Evolutionary conservation across 2,329 filamentous ascomycete species (phyloP).

Genomic region (Xylaria sp.): DNA sequence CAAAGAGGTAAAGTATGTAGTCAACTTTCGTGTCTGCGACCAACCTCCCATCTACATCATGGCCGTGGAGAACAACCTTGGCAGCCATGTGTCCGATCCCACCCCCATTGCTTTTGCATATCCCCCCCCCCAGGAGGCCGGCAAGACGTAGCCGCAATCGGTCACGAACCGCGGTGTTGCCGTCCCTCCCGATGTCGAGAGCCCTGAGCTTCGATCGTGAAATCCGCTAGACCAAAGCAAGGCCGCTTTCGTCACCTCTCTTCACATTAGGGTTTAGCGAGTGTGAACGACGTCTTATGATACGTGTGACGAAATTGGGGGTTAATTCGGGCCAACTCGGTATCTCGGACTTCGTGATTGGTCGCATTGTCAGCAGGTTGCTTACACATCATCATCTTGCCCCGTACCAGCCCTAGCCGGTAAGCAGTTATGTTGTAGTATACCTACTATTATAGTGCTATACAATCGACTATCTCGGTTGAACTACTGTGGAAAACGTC

Average conservation of each 20-base stretch:
- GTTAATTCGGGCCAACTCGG: constrained; percentile 20
- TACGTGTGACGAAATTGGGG: background rate
- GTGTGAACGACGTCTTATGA: background rate
- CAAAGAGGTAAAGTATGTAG: no score
- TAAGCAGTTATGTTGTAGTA: no score
- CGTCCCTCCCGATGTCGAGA: background rate
- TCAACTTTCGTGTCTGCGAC: no score
- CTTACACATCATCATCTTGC: background rate
- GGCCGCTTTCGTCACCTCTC: constrained; percentile 1
- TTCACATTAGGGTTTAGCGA: background rate
- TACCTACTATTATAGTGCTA: no score
- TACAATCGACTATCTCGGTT: no score
- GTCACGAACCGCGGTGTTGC: background rate
- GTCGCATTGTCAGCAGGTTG: background rate
- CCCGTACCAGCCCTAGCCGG: no score
- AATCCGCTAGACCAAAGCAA: background rate
- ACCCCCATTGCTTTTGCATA: no score
- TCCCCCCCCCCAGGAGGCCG: no score
- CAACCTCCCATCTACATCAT: no score
- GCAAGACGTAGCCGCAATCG: background rate
- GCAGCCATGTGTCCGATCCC: no score
- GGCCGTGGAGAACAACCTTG: no score
- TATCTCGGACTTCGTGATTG: constrained; percentile 19
- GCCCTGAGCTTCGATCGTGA: no score
- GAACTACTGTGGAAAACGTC: background rate